A percentile compares a stretch with the other conserved stretches of the same genome.
Conservation (phyloP, 2,329 filamentous ascomycete genomes). For the Rhytidhysteron rufulum region DNA sequence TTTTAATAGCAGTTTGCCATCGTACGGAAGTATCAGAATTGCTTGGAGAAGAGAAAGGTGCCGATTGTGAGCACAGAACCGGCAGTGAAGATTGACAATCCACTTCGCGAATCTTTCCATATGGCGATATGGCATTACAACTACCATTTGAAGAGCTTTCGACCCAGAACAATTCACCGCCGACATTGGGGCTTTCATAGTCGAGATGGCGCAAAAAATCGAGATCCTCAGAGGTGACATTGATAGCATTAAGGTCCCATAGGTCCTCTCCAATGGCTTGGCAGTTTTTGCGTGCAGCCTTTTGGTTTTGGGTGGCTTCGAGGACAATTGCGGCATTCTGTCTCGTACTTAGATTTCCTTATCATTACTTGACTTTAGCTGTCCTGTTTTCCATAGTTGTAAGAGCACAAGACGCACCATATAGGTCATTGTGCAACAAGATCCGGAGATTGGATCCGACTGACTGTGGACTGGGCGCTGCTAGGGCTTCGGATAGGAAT, state of each 20-base stretch:
- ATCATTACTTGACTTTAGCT: constrained; percentile 2
- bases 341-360: constrained; percentile 6
- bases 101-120: constrained; percentile 1
- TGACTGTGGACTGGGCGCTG: constrained; percentile 17
- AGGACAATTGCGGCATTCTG: constrained; percentile 9
- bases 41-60: constrained; percentile 12
- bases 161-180: constrained; percentile 8
- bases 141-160: neutral
- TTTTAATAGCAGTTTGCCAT: constrained; percentile 14
- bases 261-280: constrained; percentile 8
- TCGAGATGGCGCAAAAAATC: constrained; percentile 6
- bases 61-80: constrained; percentile 17
- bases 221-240: neutral
- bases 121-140: constrained; percentile 1
- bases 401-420: constrained; percentile 5
- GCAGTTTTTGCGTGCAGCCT: constrained; percentile 7
- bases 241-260: constrained; percentile 3
- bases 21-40: constrained; percentile 10
- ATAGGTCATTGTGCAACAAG: constrained; percentile 13
- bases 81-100: constrained; percentile 10
- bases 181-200: constrained; percentile 2
- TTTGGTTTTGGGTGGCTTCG: constrained; percentile 5
- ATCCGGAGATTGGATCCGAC: constrained; percentile 24
- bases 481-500: no score
- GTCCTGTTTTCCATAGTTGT: constrained; percentile 5